Evolutionary conservation across 1,284 basidiomycete genomes (phyloP).

Genomic region (Apiotrichum mycotoxinovorans): DNA sequence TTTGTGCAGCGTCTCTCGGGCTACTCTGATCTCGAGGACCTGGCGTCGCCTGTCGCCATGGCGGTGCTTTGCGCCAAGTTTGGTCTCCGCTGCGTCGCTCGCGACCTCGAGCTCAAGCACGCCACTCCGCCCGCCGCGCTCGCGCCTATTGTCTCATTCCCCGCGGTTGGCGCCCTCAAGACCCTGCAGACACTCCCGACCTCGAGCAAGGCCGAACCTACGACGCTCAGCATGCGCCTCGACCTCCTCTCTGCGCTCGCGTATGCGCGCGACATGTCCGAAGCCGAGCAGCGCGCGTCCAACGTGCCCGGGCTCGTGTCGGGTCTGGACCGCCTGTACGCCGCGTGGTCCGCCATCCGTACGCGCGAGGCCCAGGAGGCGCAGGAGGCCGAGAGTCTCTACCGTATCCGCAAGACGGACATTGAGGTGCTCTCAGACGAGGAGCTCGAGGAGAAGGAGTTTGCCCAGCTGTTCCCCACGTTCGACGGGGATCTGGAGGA

Average conservation of each 20-base stretch:
- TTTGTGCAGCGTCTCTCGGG: constrained; percentile 52
- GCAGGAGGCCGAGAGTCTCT: constrained; percentile 69
- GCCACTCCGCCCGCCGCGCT: constrained; percentile 32
- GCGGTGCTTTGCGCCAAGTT: constrained; percentile 67
- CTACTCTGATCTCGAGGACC: constrained; percentile 60
- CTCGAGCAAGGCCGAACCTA: constrained; percentile 13
- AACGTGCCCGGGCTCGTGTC: constrained; percentile 49
- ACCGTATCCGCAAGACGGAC: constrained; percentile 64
- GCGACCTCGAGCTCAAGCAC: constrained; percentile 19
- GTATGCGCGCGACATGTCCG: constrained; percentile 52
- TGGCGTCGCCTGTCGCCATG: constrained; percentile 62
- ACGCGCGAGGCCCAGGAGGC: constrained; percentile 65
- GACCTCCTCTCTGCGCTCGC: constrained; percentile 56
- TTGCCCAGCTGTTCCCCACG: constrained; percentile 74
- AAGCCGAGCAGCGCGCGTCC: constrained; percentile 19
- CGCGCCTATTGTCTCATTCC: constrained; percentile 32
- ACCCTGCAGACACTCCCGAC: constrained; percentile 51
- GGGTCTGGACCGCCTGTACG: constrained; percentile 68
- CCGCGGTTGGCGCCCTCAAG: constrained; percentile 54
- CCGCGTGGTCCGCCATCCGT: constrained; percentile 79
- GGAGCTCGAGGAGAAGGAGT: constrained; percentile 75
- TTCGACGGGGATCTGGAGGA: constrained; percentile 60
- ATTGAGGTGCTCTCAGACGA: constrained; percentile 65
- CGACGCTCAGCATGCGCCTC: constrained; percentile 16
- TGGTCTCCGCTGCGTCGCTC: constrained; percentile 62